Evolutionary conservation across 192 early-diverging fungal species (phyloP), one percentile per base, ranked within the genome.

Genomic region (Thoreauomyces humboldtii): DNA sequence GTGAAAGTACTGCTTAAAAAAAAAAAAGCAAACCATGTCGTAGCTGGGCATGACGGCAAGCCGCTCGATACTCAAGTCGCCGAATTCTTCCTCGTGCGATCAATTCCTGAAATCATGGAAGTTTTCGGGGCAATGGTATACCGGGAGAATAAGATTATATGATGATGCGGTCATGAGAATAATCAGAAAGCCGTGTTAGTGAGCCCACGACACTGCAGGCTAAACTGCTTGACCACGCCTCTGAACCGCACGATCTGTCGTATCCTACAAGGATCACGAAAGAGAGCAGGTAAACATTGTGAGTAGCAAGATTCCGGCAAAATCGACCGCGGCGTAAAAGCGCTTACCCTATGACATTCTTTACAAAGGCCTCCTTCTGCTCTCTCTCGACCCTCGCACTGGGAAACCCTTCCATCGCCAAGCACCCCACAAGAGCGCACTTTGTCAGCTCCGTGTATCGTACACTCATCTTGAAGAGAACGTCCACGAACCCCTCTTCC

Each of bases 321-420:
- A 62, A 31, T 36, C 48, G 25, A 50, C 7, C 25, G 38, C n/a
- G 38, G 38, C 9, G 38, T 12, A 41, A n/a, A n/a, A 41, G 38
- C 38, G 22, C 12, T 19, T 50, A 70, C 61, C 61, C 62, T 22
- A 59, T n/a, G 11, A 59, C 33, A 22, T 27, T 15, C 34, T 64
- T 65, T 14, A 65, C 43, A 59, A 71, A 71, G 29, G 19, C 21
- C 63, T 65, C 34, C 61, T 71, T 71, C 24, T 63, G 53, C 0
- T 36, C 62, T 7, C 19, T 34, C 14, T 38, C 27, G 21, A 66
- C 62, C 12, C 45, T 29, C 9, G 15, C n/a, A 22, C 7, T 66
- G 34, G 69, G 69, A 27, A 71, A 65, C 22, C 61, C 70, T 22
- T 7, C 54, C 34, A 58, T 52, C 6, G 42, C 27, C 38, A 72